phyloP scores from a whole-genome alignment of 1,284 basidiomycete species.

The Pisolithus thermaeus region DNA sequence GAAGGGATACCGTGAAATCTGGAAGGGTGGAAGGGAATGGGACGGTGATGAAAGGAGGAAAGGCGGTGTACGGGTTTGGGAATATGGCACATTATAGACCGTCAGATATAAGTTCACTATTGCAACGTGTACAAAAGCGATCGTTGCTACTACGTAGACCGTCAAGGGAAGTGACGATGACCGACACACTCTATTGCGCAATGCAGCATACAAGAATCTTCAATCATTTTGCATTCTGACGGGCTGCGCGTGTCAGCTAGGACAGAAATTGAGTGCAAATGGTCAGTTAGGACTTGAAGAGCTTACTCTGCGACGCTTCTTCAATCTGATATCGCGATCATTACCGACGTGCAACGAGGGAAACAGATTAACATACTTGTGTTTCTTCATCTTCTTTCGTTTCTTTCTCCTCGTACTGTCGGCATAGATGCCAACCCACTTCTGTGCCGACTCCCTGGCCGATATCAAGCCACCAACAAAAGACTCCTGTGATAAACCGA shows the following conservation, averaged over 20 bases:
- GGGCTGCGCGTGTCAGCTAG: conserved; percentile 25
- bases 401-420: conserved; percentile 80
- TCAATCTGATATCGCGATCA: conserved; percentile 26
- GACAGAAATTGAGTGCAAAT: conserved; percentile 10
- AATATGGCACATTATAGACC: conserved; percentile 7
- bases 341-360: conserved; percentile 5
- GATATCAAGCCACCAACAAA: conserved; percentile 41
- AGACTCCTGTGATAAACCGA: conserved; percentile 51
- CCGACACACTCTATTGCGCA: conserved; percentile 9
- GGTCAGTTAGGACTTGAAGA: neutral
- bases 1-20: conserved; percentile 65
- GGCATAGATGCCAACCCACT: conserved; percentile 57
- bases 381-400: conserved; percentile 87
- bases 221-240: conserved; percentile 25
- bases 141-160: neutral
- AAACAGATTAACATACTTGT: conserved; percentile 57
- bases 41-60: conserved; percentile 77
- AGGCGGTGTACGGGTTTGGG: conserved; percentile 75
- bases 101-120: neutral
- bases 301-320: conserved; percentile 41
- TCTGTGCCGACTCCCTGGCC: conserved; percentile 47
- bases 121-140: neutral
- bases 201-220: neutral
- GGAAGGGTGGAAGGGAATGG: conserved; percentile 65
- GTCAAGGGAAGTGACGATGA: neutral